phyloP scores from a whole-genome alignment of 768 basidiomycete genomes.

The Astraeus odoratus region DNA sequence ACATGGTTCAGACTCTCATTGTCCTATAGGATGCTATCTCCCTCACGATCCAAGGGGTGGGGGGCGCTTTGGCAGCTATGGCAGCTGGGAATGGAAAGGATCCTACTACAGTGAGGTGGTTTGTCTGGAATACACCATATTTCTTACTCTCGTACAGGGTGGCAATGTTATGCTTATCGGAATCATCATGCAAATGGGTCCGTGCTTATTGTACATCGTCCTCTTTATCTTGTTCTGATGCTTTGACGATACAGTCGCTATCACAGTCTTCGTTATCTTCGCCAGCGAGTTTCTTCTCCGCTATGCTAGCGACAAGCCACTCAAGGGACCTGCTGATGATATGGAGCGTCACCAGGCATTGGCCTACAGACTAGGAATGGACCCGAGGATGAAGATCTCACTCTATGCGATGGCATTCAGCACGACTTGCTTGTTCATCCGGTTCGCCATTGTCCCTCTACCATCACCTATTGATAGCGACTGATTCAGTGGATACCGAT shows the following conservation, averaged over 20 bases:
- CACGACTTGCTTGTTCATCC: slow-evolving; percentile 43
- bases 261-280: slow-evolving; percentile 34
- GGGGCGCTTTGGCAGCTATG: slow-evolving; percentile 49
- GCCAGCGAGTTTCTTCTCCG: slow-evolving; percentile 41
- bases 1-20: neutral
- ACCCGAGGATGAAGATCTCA: slow-evolving; percentile 4
- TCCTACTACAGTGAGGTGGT: slow-evolving; percentile 18
- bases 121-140: neutral
- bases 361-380: slow-evolving; percentile 13
- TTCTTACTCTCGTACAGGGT: slow-evolving; percentile 23
- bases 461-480: neutral
- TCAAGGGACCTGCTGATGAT: slow-evolving; percentile 14
- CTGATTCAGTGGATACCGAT: neutral
- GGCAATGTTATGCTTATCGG: slow-evolving; percentile 54
- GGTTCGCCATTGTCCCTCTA: slow-evolving; percentile 24
- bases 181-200: slow-evolving; percentile 52
- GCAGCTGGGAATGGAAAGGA: slow-evolving; percentile 21
- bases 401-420: slow-evolving; percentile 29
- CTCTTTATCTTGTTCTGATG: slow-evolving; percentile 6
- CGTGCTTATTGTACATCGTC: neutral
- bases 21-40: slow-evolving; percentile 42
- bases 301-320: slow-evolving; percentile 29
- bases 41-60: slow-evolving; percentile 57
- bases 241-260: slow-evolving; percentile 23
- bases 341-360: slow-evolving; percentile 5